Conservation (phyloP, 1,284 basidiomycete genomes). For the Polyporus tsugae region DNA sequence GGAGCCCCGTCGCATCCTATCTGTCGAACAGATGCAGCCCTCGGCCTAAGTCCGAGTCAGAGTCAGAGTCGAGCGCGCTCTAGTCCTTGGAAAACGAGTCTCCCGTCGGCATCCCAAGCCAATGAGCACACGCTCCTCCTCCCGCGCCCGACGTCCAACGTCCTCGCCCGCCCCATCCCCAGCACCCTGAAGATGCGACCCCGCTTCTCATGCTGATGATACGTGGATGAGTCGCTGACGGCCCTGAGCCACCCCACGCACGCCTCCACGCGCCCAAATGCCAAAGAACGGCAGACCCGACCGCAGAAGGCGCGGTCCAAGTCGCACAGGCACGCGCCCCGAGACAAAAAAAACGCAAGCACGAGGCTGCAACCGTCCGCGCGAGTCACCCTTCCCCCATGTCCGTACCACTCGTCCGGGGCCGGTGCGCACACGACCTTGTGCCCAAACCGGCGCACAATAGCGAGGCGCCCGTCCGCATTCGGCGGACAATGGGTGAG, state of each 20-base stretch:
- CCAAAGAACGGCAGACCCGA: not conserved
- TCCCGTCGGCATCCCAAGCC: not conserved
- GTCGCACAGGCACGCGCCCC: not conserved
- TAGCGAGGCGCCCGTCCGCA: constrained; percentile 15
- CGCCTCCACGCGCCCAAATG: not conserved
- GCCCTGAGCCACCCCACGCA: constrained; percentile 4
- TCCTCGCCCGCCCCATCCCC: not conserved
- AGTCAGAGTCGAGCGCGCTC: not conserved
- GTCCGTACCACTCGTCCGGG: not conserved
- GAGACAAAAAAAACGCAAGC: not conserved
- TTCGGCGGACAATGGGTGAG: constrained; percentile 29
- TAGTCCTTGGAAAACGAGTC: not conserved
- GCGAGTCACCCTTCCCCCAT: not conserved
- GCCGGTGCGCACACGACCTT: constrained; percentile 7
- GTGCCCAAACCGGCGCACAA: constrained; percentile 19
- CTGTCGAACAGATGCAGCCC: not conserved
- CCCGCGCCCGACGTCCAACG: not conserved
- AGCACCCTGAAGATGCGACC: not conserved
- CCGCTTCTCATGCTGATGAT: not conserved
- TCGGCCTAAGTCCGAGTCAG: not conserved
- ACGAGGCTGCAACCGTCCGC: not conserved
- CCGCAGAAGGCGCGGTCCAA: not conserved
- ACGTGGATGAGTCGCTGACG: not conserved
- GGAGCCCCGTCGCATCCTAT: not conserved
- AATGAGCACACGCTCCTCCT: not conserved